These are phyloP conservation scores for Avena eriantha DNA, from an alignment of 176 grass and related monocot species.

Conservation along the genomic window DNA sequence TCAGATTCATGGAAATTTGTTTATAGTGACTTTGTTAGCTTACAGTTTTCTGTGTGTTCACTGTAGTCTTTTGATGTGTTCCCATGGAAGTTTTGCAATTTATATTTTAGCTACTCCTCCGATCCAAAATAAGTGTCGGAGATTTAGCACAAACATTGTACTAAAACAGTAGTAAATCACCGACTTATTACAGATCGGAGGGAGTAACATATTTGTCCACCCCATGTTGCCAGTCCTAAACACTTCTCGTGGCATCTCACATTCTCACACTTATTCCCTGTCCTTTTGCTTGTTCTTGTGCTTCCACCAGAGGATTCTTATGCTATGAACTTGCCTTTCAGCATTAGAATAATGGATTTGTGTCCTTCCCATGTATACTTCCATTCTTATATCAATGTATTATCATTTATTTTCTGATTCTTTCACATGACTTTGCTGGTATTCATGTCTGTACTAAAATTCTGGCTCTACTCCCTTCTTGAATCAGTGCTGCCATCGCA, in stretches of 20 bases:
- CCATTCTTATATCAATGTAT: background rate
- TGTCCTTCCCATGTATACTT: conserved; percentile 33
- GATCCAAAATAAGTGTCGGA: too few relatives aligned
- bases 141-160: too few relatives aligned
- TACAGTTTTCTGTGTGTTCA: conserved; percentile 20
- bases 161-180: too few relatives aligned
- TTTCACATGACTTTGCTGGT: conserved; percentile 37
- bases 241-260: background rate
- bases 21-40: background rate
- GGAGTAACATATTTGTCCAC: background rate
- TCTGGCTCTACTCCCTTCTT: background rate
- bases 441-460: conserved; percentile 32
- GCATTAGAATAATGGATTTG: conserved; percentile 37
- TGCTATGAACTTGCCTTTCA: conserved; percentile 27
- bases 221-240: background rate
- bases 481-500: background rate
- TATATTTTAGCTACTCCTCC: background rate
- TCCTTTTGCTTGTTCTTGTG: conserved; percentile 30
- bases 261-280: conserved; percentile 7
- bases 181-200: too few relatives aligned
- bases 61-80: background rate
- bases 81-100: background rate
- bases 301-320: conserved; percentile 38
- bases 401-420: conserved; percentile 25
- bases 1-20: background rate